Conservation (phyloP, 306 rosid genomes). For the Lathyrus oleraceus region DNA sequence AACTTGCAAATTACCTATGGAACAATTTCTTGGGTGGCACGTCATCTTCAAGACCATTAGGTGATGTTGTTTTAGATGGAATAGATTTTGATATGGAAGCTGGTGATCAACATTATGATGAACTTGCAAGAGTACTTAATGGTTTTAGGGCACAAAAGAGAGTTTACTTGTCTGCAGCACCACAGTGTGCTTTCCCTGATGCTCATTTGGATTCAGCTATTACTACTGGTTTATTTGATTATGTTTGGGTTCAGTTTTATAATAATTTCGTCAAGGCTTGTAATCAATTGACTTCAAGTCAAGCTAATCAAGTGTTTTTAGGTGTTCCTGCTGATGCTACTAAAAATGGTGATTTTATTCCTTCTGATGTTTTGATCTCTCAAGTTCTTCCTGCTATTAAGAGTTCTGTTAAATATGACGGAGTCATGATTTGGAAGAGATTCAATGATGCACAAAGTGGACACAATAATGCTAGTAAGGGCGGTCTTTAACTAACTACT, state of each 20-base stretch:
- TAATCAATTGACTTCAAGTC: slow-evolving; percentile 56
- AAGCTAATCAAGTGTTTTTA: slow-evolving; percentile 50
- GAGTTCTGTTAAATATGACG: slow-evolving; percentile 53
- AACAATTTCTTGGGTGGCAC: slow-evolving; percentile 59
- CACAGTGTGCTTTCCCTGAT: slow-evolving; percentile 59
- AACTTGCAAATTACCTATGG: slow-evolving; percentile 52
- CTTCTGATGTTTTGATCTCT: slow-evolving; percentile 47
- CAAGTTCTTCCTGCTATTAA: slow-evolving; percentile 53
- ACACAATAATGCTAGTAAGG: slow-evolving; percentile 35
- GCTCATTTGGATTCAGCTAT: slow-evolving; percentile 47
- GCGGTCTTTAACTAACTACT: slow-evolving; percentile 15
- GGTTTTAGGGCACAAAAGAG: slow-evolving; percentile 20
- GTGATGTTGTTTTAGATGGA: slow-evolving; percentile 59
- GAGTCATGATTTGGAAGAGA: slow-evolving; percentile 68
- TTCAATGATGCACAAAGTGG: slow-evolving; percentile 20
- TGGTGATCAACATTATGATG: slow-evolving; percentile 42
- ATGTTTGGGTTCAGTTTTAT: slow-evolving; percentile 77
- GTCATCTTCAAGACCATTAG: slow-evolving; percentile 50
- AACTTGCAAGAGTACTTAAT: slow-evolving; percentile 45
- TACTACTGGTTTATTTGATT: slow-evolving; percentile 54
- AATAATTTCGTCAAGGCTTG: slow-evolving; percentile 57
- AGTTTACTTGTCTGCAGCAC: slow-evolving; percentile 56
- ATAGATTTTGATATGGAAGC: slow-evolving; percentile 67
- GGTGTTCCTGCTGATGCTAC: slow-evolving; percentile 79
- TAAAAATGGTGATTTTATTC: slow-evolving; percentile 51